Conservation (phyloP, 495 filamentous ascomycete genomes). For the Xylaria intraflava region DNA sequence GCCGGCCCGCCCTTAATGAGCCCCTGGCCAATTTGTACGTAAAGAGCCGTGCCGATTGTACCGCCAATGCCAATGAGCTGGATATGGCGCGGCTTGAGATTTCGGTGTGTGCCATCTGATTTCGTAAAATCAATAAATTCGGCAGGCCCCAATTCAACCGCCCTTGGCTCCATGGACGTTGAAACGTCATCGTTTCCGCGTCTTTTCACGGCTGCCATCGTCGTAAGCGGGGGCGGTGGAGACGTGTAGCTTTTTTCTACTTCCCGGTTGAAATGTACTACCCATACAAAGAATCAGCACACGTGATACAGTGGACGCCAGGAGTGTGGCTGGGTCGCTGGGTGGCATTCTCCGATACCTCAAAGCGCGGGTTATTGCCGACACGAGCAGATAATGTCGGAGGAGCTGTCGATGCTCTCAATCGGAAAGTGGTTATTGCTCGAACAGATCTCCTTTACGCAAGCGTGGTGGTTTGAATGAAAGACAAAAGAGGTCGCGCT, state of each 20-base stretch:
- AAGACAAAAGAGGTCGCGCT: not conserved
- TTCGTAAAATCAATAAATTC: slow-evolving; percentile 17
- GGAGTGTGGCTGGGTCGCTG: not conserved
- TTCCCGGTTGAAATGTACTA: not conserved
- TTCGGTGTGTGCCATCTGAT: slow-evolving; percentile 32
- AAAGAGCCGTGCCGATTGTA: slow-evolving; percentile 67
- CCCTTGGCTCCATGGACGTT: not conserved
- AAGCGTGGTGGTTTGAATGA: not conserved
- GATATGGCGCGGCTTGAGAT: slow-evolving; percentile 44
- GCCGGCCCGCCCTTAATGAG: slow-evolving; percentile 67
- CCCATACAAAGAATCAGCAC: not conserved
- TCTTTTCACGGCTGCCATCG: not conserved
- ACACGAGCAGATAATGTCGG: not conserved
- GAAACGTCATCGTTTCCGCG: not conserved
- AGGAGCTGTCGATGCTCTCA: not conserved
- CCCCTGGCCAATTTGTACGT: slow-evolving; percentile 63
- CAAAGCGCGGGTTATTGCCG: too few relatives aligned
- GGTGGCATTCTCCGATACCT: too few relatives aligned
- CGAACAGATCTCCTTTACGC: not conserved
- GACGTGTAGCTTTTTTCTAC: too few relatives aligned
- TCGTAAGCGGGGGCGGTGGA: too few relatives aligned
- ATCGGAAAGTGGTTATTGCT: too few relatives aligned
- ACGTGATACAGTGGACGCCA: not conserved
- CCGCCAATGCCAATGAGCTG: slow-evolving; percentile 43
- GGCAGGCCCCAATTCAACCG: slow-evolving; percentile 6